Evolutionary conservation across 2,329 filamentous ascomycete genomes (phyloP).

Genomic region (Colletotrichum truncatum): DNA sequence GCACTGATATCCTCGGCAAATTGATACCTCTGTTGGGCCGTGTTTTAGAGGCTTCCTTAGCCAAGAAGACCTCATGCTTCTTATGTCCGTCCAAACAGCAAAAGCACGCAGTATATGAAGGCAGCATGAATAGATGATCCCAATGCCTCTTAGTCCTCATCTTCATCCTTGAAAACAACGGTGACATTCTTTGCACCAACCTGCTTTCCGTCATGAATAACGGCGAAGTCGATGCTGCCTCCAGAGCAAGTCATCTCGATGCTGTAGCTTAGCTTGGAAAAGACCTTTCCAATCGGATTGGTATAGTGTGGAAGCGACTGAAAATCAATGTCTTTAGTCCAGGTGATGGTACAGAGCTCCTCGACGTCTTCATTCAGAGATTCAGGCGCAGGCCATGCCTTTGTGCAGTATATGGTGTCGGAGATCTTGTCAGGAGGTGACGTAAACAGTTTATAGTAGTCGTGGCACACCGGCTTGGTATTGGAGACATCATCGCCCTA

Average conservation of each 20-base stretch:
- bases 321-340: constrained; percentile 18
- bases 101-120: too few species aligned
- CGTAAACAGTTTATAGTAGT: neutral
- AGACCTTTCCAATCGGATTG: constrained; percentile 25
- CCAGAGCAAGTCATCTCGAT: constrained; percentile 35
- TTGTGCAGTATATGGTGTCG: constrained; percentile 16
- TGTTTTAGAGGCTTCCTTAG: too few species aligned
- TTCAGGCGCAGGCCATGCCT: neutral
- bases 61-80: too few species aligned
- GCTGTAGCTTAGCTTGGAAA: neutral
- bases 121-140: too few species aligned
- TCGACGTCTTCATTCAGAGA: fast-evolving
- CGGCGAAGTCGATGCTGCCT: constrained; percentile 33
- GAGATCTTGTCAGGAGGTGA: neutral
- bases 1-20: too few species aligned
- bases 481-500: neutral
- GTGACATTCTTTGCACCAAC: constrained; percentile 32
- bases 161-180: constrained; percentile 30
- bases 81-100: too few species aligned
- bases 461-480: neutral
- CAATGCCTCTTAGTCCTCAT: neutral
- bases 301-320: constrained; percentile 23
- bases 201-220: constrained; percentile 24
- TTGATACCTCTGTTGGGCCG: too few species aligned
- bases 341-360: constrained; percentile 33